These are phyloP conservation scores for Cafeteria roenbergensis DNA, from an alignment of 108 stramenopile species.

Conservation along the genomic window DNA sequence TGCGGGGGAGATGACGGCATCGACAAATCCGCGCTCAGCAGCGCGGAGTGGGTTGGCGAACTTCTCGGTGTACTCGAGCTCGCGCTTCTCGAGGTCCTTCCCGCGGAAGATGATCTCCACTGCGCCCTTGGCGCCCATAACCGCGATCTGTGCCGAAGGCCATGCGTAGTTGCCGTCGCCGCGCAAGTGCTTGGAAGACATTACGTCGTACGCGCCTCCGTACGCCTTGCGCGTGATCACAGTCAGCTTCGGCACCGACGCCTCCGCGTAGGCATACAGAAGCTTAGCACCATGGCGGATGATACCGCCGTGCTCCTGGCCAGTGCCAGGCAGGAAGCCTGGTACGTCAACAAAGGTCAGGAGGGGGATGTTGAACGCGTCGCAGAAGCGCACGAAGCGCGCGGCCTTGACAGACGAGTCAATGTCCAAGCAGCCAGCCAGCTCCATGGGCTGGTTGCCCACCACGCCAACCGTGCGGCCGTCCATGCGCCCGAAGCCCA, in stretches of 20 bases:
- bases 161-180: slow-evolving; percentile 96
- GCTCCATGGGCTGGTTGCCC: slow-evolving; percentile 84
- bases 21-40: slow-evolving; percentile 47
- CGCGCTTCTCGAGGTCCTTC: slow-evolving; percentile 76
- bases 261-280: slow-evolving; percentile 93
- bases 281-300: slow-evolving; percentile 84
- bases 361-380: slow-evolving; percentile 94
- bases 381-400: slow-evolving; percentile 88
- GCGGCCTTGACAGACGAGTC: slow-evolving; percentile 84
- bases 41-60: slow-evolving; percentile 81
- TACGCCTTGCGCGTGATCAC: slow-evolving; percentile 98
- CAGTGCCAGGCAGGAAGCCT: slow-evolving; percentile 90
- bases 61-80: slow-evolving; percentile 67
- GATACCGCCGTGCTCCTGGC: slow-evolving; percentile 63
- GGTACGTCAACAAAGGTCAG: slow-evolving; percentile 99
- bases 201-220: slow-evolving; percentile 97
- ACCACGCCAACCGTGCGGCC: slow-evolving; percentile 86
- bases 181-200: slow-evolving; percentile 91
- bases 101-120: slow-evolving; percentile 97
- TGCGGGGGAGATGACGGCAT: slow-evolving; percentile 86
- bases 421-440: slow-evolving; percentile 97
- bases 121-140: slow-evolving; percentile 99
- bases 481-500: slow-evolving; percentile 83
- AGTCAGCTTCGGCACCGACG: slow-evolving; percentile 89
- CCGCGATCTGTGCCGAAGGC: slow-evolving; percentile 88